These are phyloP conservation scores for Macrotyloma uniflorum DNA, from an alignment of 306 rosid species.

Conservation along the genomic window DNA sequence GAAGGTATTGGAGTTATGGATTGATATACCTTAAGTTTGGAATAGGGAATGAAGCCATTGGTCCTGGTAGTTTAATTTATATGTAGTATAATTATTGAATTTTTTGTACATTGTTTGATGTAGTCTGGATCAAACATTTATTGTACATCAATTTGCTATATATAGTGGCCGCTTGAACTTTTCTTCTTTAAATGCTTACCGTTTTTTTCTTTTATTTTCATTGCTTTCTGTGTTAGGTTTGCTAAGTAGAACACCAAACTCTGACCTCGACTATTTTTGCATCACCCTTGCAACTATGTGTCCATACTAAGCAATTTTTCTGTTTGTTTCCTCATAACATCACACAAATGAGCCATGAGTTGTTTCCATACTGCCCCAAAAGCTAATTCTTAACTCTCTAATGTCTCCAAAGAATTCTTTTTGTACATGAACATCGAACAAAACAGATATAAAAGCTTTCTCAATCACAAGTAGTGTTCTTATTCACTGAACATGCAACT, in stretches of 20 bases:
- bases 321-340: constrained; percentile 54
- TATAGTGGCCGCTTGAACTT: constrained; percentile 39
- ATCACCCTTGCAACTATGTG: background rate
- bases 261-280: background rate
- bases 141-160: constrained; percentile 48
- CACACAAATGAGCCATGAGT: constrained; percentile 53
- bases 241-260: background rate
- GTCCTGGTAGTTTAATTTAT: constrained; percentile 50
- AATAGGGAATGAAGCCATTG: constrained; percentile 66
- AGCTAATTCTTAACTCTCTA: constrained; percentile 48
- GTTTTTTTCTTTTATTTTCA: background rate
- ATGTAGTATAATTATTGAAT: constrained; percentile 42
- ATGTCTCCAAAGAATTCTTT: background rate
- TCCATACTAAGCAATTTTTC: constrained; percentile 15
- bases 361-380: constrained; percentile 58
- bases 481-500: no score
- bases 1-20: constrained; percentile 47
- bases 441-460: constrained; percentile 59
- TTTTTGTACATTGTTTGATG: constrained; percentile 46
- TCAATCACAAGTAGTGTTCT: no score
- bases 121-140: constrained; percentile 50
- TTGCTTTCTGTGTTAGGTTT: constrained; percentile 8
- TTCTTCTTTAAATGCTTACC: constrained; percentile 1
- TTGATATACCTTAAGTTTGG: constrained; percentile 36
- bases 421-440: constrained; percentile 61